Evolutionary conservation across 106 monocot genomes (phyloP), one percentile per base, ranked within the genome.

Genomic region (Dendrobium chrysotoxum): DNA sequence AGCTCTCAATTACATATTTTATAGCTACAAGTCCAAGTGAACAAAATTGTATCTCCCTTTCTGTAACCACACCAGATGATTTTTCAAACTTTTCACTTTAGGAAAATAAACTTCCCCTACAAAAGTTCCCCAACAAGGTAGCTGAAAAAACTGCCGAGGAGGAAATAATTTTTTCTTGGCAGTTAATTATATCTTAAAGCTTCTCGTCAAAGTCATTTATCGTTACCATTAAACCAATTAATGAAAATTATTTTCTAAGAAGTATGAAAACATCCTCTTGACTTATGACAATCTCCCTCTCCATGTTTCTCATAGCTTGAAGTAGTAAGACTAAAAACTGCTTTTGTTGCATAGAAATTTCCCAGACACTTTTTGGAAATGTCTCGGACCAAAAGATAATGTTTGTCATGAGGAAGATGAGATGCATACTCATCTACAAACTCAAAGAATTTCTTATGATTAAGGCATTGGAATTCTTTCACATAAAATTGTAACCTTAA

Each of bases 171-270:
- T 80, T 41, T 35, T 18, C 41, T 46, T 86, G 72, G 28, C 46
- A 72, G 46, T 79, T 79, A 7, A 86, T 16, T 38, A 80, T 35
- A 83, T 87, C 83, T 65, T 23, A 77, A 4, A n/a, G n/a, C n/a
- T 4, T 64, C 39, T 72, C 50, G 40, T 75, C 57, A 65, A 46
- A 38, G 66, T 50, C 77, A 73, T 54, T 80, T 73, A 55, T 79
- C 20, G 75, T 4, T 57, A 87, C 61, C 44, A 83, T 28, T 40
- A 92, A 80, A 75, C 47, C 80, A 30, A 89, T 75, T 28, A 83
- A 75, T 80, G 91, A 89, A 77, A 89, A 92, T 68, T 92, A 89
- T 83, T 85, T 92, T 31, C 64, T 76, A 28, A 92, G 85, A 83
- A 92, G 83, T 40, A 82, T 38, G 28, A 78, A 89, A 21, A 92